Evolutionary conservation across 768 basidiomycete genomes (phyloP), one percentile per base, ranked within the genome.

Genomic region (Mycena maculata): DNA sequence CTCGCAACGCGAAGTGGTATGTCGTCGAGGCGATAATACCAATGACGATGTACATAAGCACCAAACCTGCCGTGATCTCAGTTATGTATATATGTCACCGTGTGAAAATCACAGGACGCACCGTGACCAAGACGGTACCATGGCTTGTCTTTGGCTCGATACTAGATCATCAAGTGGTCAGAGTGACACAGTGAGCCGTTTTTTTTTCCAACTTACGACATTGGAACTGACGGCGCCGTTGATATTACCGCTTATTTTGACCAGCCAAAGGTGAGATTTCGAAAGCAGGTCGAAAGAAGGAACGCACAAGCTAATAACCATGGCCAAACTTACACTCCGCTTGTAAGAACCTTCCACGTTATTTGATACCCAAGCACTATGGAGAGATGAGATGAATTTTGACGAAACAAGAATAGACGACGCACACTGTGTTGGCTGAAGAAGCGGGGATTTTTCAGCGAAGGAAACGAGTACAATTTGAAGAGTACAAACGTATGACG

Each of bases 181-280:
- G 41, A 52, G 33, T 11, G n/a, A n/a, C n/a, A n/a, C n/a, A 56
- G 36, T 33, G 59, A 38, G n/a, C 25, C 10, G 30, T 48, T n/a
- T 36, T n/a, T n/a, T n/a, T n/a, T n/a, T n/a, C n/a, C n/a, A n/a
- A 84, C 89, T 70, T 76, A 89, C 89, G 38, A 93, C 86, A 71
- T 92, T 92, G 20, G 90, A 91, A 73, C 87, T 88, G 44, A 93
- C 87, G n/a, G 89, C 90, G 22, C 91, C 91, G 72, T 92, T 91
- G 55, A 92, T 79, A 74, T 92, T 92, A 10, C 90, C 91, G 69
- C 89, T 90, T 30, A 60, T 13, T 22, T 39, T 28, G 22, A 48
- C 54, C 54, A 61, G n/a, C n/a, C n/a, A n/a, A n/a, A n/a, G n/a
- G 10, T 63, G 28, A 27, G 42, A 44, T 36, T 13, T 16, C 13